Conservation (phyloP, 1,284 basidiomycete species). For the Fomitiporia mediterranea region DNA sequence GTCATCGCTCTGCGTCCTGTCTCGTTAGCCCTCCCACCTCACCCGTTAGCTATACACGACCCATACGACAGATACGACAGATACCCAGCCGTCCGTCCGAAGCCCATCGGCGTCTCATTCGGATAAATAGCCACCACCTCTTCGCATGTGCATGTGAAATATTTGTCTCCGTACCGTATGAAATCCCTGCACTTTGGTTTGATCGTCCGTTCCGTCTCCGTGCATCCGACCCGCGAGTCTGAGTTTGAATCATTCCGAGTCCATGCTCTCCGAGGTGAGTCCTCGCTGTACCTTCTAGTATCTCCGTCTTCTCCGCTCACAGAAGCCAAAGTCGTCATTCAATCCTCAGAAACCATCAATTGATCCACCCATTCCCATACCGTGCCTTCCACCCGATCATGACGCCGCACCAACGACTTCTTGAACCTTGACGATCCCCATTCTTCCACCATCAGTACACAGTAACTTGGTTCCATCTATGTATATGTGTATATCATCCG, state of each 20-base stretch:
- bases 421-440: background rate
- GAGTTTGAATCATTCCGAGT: no score
- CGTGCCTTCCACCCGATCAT: background rate
- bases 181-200: no score
- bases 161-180: no score
- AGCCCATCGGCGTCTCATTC: conserved; percentile 2
- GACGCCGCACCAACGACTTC: background rate
- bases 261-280: background rate
- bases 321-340: background rate
- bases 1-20: conserved; percentile 7
- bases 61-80: conserved; percentile 1
- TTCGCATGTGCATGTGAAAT: no score
- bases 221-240: no score
- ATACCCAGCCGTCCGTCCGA: conserved; percentile 3
- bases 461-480: no score
- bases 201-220: no score
- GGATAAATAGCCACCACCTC: background rate
- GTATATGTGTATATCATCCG: no score
- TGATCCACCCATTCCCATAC: background rate
- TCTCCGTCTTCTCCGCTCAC: background rate
- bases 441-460: background rate
- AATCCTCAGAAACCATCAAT: no score
- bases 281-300: background rate
- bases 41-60: conserved; percentile 1
- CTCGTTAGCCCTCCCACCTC: background rate